Evolutionary conservation across 1,284 basidiomycete species (phyloP), one percentile per base, ranked within the genome.

Genomic region (Schizophyllum amplum): DNA sequence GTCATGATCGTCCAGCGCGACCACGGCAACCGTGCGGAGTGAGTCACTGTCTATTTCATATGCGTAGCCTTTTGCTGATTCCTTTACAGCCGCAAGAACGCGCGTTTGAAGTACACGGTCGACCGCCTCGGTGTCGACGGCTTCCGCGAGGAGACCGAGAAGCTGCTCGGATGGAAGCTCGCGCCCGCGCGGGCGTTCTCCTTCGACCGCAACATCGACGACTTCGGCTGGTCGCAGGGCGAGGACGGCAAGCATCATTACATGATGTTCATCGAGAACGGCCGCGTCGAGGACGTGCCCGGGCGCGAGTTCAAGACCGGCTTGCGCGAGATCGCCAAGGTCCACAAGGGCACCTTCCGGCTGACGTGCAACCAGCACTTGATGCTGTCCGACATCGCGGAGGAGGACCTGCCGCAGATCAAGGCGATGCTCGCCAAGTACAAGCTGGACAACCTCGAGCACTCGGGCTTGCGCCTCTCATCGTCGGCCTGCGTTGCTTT

Each of bases 401-500:
- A 84, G 53, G 83, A 82, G 65, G 84, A 94, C 57, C 70, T 94
- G 33, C 81, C 84, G 1, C 74, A 77, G 66, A 92, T 98, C 69
- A 95, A 95, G 77, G 70, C 72, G 5, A 71, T 98, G 47, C 74
- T 99, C 49, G 79, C 82, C 57, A 82, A 93, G 76, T 97, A 94
- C 76, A 92, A 91, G 71, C 79, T 99, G 59, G 95, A 98, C 73
- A 93, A 96, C 67, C 72, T 97, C 63, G 79, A 86, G 60, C 86
- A 87, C 66, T 84, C 86, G 23, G 95, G 82, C 5, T 71, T 99
- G 66, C 81, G 94, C 60, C 75, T 98, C 50, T 89, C 90, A 5
- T 90, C 89, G 5, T 94, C 91, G 5, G 94, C 97, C 21, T 99
- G 97, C 74, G 96, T 99, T 59, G 90, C 96, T 1, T 97, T 99